Evolutionary conservation across 257 asterid species (phyloP), one percentile per base, ranked within the genome.

Genomic region (Cordia subcordata): DNA sequence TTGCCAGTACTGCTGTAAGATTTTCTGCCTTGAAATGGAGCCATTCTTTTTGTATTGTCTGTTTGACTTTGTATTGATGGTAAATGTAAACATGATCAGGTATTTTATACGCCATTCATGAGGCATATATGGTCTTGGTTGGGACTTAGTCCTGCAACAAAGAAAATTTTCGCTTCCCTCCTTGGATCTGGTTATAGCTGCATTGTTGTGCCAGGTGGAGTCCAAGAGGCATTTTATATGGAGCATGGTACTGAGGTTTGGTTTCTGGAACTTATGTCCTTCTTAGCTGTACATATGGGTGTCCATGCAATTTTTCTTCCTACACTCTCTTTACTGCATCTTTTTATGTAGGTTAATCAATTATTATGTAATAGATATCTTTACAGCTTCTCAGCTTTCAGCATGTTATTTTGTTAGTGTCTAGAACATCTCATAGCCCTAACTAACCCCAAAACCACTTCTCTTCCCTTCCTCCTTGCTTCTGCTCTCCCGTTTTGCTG

Each of bases 111-210:
- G 40, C 99, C 99, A 53, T 79, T 93, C 82, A 22, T 93, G 89
- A 80, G 99, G 76, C 99, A 93, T 71, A 57, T 89, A 76, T 89
- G 99, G 99, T 68, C 97, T 0, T 93, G 99, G 99, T 70, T 85
- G 73, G 97, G 97, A 73, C 81, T 90, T 68, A 8, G 96, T 55
- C 74, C 96, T 23, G 97, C 95, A 54, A 65, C 96, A 5, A 86
- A 87, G 80, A 77, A 83, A 59, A 81, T 55, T 39, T 89, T 86
- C 53, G 23, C 27, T 58, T 79, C 94, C 51, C 94, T 93, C 70
- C 66, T 93, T 77, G 72, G 75, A 32, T 80, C 92, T 62, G 99
- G 96, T 52, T 77, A 80, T 61, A 93, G 96, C 83, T 86, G 99
- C 76, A 71, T 86, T 73, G 61, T 93, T 60, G 87, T 93, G 47